These are phyloP conservation scores for Scheffersomyces coipomensis DNA, from an alignment of 805 yeast genomes.

Conservation along the genomic window DNA sequence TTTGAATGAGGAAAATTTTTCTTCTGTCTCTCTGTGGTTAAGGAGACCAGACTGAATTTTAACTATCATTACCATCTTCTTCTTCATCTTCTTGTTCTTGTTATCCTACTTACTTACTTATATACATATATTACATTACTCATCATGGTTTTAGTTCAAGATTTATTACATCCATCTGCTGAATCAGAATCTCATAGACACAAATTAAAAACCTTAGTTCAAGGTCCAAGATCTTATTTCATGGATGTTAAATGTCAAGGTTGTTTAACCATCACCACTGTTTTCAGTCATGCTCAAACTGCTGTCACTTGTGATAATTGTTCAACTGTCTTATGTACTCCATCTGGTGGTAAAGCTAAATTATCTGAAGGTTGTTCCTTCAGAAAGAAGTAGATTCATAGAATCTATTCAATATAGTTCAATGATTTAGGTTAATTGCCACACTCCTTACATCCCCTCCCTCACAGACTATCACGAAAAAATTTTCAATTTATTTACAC, in stretches of 20 bases:
- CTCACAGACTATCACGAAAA: no score
- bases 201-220: constrained; percentile 40
- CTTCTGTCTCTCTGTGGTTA: no score
- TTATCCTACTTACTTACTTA: neutral
- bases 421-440: no score
- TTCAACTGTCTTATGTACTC: constrained; percentile 39
- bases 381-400: constrained; percentile 33
- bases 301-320: constrained; percentile 43
- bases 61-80: no score
- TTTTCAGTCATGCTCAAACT: constrained; percentile 42
- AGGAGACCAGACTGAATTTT: no score
- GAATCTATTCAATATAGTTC: neutral
- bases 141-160: constrained; percentile 40
- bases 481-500: no score
- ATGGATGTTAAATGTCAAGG: constrained; percentile 45
- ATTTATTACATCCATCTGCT: constrained; percentile 40
- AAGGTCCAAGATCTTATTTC: constrained; percentile 41
- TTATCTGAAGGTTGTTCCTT: constrained; percentile 42
- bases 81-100: neutral
- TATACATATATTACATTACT: no score
- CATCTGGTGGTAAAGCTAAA: constrained; percentile 44
- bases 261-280: constrained; percentile 40
- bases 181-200: constrained; percentile 37
- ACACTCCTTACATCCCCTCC: no score
- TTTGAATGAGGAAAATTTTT: no score